Conservation (phyloP, 805 yeast genomes). For the Saccharomycopsis malanga region DNA sequence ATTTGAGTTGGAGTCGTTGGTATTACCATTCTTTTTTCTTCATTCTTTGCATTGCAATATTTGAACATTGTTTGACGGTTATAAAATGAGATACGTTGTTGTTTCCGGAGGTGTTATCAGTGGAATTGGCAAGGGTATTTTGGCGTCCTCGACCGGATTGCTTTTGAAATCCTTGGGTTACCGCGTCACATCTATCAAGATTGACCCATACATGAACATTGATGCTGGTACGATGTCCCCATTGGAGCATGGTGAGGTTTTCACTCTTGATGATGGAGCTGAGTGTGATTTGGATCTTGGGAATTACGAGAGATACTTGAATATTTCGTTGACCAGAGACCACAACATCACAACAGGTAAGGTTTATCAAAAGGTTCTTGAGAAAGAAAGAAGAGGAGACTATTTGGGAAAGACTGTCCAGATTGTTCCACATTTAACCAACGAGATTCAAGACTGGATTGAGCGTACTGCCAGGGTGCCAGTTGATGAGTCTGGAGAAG, state of each 20-base stretch:
- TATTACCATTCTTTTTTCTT: not conserved
- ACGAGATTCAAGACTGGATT: conserved; percentile 98
- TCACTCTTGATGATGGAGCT: conserved; percentile 97
- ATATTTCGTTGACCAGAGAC: conserved; percentile 84
- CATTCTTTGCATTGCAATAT: not conserved
- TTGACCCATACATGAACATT: conserved; percentile 98
- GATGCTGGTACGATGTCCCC: conserved; percentile 99
- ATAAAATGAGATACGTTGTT: conserved; percentile 91
- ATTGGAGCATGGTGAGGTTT: conserved; percentile 97
- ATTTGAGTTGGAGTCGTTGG: conserved; percentile 8
- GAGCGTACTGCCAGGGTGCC: conserved; percentile 88
- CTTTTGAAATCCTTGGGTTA: conserved; percentile 87
- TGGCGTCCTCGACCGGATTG: conserved; percentile 95
- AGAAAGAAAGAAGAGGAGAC: conserved; percentile 93
- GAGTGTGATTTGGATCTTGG: conserved; percentile 98
- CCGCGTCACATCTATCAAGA: conserved; percentile 94
- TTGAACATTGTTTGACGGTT: not conserved
- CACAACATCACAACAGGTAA: conserved; percentile 99
- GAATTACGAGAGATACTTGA: conserved; percentile 93
- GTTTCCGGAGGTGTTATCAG: conserved; percentile 99
- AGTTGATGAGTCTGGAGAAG: conserved; percentile 80
- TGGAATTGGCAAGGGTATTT: conserved; percentile 98
- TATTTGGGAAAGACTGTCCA: conserved; percentile 99
- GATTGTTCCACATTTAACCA: conserved; percentile 96
- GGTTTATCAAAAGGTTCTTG: conserved; percentile 88